phyloP scores from a whole-genome alignment of 1,284 basidiomycete genomes.

The Grifola frondosa region DNA sequence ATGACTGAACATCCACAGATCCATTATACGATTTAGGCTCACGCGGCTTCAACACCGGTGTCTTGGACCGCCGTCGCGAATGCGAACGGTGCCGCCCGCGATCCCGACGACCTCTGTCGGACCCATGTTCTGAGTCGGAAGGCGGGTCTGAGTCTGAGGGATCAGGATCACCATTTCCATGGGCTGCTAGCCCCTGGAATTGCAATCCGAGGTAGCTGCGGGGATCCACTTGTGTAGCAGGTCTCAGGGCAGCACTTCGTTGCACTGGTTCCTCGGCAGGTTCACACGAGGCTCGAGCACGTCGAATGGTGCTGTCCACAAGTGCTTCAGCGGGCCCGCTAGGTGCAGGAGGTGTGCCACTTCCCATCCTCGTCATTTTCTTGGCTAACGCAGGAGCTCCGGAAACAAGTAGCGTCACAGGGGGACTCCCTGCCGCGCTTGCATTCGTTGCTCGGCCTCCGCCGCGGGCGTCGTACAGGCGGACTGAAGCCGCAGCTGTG shows the following conservation, averaged over 20 bases:
- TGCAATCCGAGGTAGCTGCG: constrained; percentile 12
- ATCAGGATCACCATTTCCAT: background rate
- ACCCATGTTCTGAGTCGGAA: background rate
- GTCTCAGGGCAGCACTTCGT: constrained; percentile 7
- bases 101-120: background rate
- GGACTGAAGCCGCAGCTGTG: no score
- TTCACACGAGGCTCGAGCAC: no score
- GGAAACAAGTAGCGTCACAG: no score
- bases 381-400: no score
- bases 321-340: no score
- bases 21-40: constrained; percentile 1
- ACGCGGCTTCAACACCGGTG: background rate
- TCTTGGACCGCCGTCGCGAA: background rate
- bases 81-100: background rate
- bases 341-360: no score
- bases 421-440: no score
- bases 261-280: no score
- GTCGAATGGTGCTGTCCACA: no score
- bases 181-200: background rate
- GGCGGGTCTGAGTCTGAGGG: background rate
- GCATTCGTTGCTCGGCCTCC: no score
- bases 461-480: no score
- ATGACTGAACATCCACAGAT: background rate
- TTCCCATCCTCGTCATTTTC: no score
- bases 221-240: constrained; percentile 12